Base-by-base conservation (phyloP, 805 yeast genomes). In the Wickerhamomyces hampshirensis region DNA sequence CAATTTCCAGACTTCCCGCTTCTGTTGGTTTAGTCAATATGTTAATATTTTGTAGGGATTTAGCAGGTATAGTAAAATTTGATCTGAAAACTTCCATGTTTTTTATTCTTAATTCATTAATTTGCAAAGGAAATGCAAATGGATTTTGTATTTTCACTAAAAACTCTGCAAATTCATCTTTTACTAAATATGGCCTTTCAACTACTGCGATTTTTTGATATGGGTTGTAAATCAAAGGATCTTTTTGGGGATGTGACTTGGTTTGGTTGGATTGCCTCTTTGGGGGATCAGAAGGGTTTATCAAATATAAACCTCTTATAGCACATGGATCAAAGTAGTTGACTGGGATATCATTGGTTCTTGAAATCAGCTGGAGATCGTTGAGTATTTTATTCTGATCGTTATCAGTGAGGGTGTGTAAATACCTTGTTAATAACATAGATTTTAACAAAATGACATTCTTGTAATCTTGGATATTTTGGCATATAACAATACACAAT, bases 321-420 rank as follows among this genome's bases (percentile, higher is more conserved):
- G 91, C 38, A 38, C 67, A 71, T 1, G 80, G 77, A 56, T 91
- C 96, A 85, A 95, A 85, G 50, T 85, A 86, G 1, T 65, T 59
- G 9, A 60, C 42, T 1, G 47, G 47, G 10, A 65, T 45, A 10
- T 59, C 50, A 12, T 42, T 33, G 1, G 42, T 47, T 11, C 43
- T 52, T 5, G 48, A 34, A 8, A 59, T 36, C 29, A 55, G 32
- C 23, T 55, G 62, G 8, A 80, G 47, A 3, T 53, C 58, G 6
- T 47, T 41, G 40, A 62, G 57, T 3, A 72, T 42, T 11, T 55
- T 56, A 3, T 59, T 43, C 51, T 85, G 95, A 47, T 84, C 93
- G 9, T 68, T 71, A 7, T 63, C 61, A 0, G 75, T 64, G 30
- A 85, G 59, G 17, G 79, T 62, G 46, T 71, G 73, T 2, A 72